Evolutionary conservation across 495 filamentous ascomycete species (phyloP).

Genomic region (Bombardia bombarda): DNA sequence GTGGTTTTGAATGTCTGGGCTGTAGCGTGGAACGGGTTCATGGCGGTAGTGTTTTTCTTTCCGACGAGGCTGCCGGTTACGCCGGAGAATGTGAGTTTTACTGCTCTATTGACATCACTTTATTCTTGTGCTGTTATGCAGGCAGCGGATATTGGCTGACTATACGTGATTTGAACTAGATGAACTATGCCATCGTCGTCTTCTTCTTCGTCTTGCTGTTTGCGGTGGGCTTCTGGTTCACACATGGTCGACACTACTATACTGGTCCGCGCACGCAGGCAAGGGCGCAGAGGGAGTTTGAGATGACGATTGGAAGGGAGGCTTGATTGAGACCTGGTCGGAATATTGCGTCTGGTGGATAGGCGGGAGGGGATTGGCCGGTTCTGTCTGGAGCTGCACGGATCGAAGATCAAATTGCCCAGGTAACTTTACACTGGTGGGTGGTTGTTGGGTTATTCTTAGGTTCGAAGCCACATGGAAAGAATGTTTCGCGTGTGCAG

Average conservation of each 20-base stretch:
- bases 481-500: no score
- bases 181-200: conserved; percentile 42
- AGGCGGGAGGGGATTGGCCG: no score
- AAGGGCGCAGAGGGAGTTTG: background rate
- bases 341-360: no score
- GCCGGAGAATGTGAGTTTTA: conserved; percentile 27
- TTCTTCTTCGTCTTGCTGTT: conserved; percentile 36
- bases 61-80: conserved; percentile 48
- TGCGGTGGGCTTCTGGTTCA: conserved; percentile 43
- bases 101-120: background rate
- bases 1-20: conserved; percentile 44
- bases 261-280: conserved; percentile 34
- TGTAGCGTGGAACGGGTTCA: conserved; percentile 52
- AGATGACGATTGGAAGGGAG: background rate
- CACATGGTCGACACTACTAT: conserved; percentile 41
- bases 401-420: no score
- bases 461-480: no score
- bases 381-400: no score
- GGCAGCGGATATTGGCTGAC: background rate
- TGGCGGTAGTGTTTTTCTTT: conserved; percentile 53
- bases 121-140: background rate
- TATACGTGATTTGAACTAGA: conserved; percentile 9
- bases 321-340: no score
- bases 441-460: no score
- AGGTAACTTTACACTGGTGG: no score